Conservation (phyloP, 768 basidiomycete genomes). For the Galerina sulciceps region DNA sequence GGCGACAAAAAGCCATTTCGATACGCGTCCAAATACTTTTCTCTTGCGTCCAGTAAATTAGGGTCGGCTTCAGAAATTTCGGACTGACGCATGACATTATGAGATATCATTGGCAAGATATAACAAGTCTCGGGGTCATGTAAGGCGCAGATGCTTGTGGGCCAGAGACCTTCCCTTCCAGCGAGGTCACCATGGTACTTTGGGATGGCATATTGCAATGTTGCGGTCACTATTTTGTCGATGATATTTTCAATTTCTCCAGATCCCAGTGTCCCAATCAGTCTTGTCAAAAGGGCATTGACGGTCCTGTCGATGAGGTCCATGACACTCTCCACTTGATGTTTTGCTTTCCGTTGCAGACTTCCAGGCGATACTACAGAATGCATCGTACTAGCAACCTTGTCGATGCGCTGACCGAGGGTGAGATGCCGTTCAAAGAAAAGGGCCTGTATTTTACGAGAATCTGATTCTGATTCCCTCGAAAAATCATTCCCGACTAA, state of each 20-base stretch:
- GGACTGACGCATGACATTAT: constrained; percentile 38
- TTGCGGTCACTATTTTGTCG: constrained; percentile 72
- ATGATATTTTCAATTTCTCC: constrained; percentile 70
- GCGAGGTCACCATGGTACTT: constrained; percentile 48
- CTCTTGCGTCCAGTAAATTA: constrained; percentile 43
- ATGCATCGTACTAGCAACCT: constrained; percentile 60
- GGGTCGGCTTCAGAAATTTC: constrained; percentile 34
- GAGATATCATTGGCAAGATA: constrained; percentile 56
- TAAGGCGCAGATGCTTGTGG: constrained; percentile 61
- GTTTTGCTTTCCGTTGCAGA: constrained; percentile 53
- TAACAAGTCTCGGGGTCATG: constrained; percentile 63
- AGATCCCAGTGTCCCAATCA: constrained; percentile 50
- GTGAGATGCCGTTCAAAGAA: constrained; percentile 72
- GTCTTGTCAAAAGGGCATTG: constrained; percentile 55
- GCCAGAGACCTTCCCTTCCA: constrained; percentile 50
- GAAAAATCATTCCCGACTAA: constrained; percentile 85
- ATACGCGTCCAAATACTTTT: constrained; percentile 65
- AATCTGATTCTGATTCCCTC: constrained; percentile 48
- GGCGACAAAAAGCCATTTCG: constrained; percentile 61
- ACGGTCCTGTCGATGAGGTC: constrained; percentile 77
- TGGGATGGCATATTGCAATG: constrained; percentile 79
- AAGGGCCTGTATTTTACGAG: constrained; percentile 55
- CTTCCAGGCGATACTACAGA: constrained; percentile 54
- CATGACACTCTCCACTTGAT: constrained; percentile 71
- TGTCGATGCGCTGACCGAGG: constrained; percentile 66